These are phyloP conservation scores for Phlebiopsis flavidoalba DNA, from an alignment of 768 basidiomycete genomes.

Conservation along the genomic window DNA sequence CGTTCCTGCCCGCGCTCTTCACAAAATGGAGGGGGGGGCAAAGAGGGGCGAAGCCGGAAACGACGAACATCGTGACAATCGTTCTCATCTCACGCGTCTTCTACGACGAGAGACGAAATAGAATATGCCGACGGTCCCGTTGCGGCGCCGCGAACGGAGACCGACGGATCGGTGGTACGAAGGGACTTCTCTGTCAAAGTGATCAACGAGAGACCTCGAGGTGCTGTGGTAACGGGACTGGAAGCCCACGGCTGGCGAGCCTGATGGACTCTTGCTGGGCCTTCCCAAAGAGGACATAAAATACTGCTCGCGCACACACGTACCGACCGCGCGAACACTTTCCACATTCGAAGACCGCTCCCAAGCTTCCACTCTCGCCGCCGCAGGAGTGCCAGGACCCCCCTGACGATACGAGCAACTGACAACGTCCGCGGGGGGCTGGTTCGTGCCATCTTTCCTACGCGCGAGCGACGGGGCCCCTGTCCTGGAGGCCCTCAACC, in stretches of 20 bases:
- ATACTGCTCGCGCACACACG: slow-evolving; percentile 87
- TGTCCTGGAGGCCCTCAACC: slow-evolving; percentile 90
- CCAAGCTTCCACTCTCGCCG: neutral
- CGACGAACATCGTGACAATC: slow-evolving; percentile 92
- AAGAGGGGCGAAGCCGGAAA: slow-evolving; percentile 58
- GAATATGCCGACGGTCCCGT: slow-evolving; percentile 79
- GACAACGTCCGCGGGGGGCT: slow-evolving; percentile 63
- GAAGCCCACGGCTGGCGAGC: slow-evolving; percentile 78
- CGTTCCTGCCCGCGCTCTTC: slow-evolving; percentile 89
- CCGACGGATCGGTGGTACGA: slow-evolving; percentile 80
- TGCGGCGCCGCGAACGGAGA: slow-evolving; percentile 75
- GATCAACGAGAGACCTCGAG: slow-evolving; percentile 89
- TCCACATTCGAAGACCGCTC: slow-evolving; percentile 5
- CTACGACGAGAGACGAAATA: slow-evolving; percentile 77
- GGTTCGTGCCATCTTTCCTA: slow-evolving; percentile 73
- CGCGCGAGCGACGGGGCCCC: slow-evolving; percentile 95
- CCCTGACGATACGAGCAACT: neutral
- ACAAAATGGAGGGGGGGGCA: slow-evolving; percentile 77
- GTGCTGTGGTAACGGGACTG: slow-evolving; percentile 83
- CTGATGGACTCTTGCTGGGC: slow-evolving; percentile 88
- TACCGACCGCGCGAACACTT: slow-evolving; percentile 63
- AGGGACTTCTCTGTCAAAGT: slow-evolving; percentile 97
- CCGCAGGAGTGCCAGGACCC: no score
- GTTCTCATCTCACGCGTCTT: slow-evolving; percentile 91
- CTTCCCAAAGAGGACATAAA: slow-evolving; percentile 87